These are phyloP conservation scores for Lecanicillium sp. DNA, from an alignment of 2,329 filamentous ascomycete species.

Conservation along the genomic window DNA sequence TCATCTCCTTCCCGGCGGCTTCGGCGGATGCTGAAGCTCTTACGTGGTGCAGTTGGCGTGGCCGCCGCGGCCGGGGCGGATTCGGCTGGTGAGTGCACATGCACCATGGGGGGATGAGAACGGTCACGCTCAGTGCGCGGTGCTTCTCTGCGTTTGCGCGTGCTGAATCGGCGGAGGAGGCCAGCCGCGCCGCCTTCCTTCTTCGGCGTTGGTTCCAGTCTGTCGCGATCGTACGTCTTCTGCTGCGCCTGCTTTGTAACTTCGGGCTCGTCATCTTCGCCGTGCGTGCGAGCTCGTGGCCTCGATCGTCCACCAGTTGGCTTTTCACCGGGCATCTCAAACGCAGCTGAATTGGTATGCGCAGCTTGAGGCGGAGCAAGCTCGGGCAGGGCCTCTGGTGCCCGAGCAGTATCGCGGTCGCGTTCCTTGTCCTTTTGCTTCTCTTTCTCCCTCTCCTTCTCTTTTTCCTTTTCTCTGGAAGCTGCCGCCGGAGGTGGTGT, in stretches of 20 bases:
- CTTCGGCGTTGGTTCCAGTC: slow-evolving; percentile 55
- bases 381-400: slow-evolving; percentile 51
- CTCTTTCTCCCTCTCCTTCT: slow-evolving; percentile 4
- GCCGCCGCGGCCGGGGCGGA: slow-evolving; percentile 43
- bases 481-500: slow-evolving; percentile 38
- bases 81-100: slow-evolving; percentile 71
- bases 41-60: too few species aligned
- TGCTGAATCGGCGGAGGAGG: slow-evolving; percentile 83
- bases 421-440: slow-evolving; percentile 1
- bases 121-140: slow-evolving; percentile 55
- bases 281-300: slow-evolving; percentile 83
- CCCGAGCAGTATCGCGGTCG: slow-evolving; percentile 30
- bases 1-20: slow-evolving; percentile 48
- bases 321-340: slow-evolving; percentile 85
- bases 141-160: slow-evolving; percentile 65
- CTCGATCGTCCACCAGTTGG: slow-evolving; percentile 76
- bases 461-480: slow-evolving; percentile 21
- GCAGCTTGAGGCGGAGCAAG: slow-evolving; percentile 76
- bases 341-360: slow-evolving; percentile 76
- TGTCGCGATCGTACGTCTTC: slow-evolving; percentile 35
- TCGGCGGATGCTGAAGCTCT: slow-evolving; percentile 79
- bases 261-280: slow-evolving; percentile 82
- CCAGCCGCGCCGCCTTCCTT: slow-evolving; percentile 85
- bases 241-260: slow-evolving; percentile 22
- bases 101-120: slow-evolving; percentile 64